A percentile compares a stretch with the other conserved stretches of the same genome.
These are phyloP conservation scores for Chiua virens DNA, from an alignment of 768 basidiomycete genomes.

Conservation along the genomic window DNA sequence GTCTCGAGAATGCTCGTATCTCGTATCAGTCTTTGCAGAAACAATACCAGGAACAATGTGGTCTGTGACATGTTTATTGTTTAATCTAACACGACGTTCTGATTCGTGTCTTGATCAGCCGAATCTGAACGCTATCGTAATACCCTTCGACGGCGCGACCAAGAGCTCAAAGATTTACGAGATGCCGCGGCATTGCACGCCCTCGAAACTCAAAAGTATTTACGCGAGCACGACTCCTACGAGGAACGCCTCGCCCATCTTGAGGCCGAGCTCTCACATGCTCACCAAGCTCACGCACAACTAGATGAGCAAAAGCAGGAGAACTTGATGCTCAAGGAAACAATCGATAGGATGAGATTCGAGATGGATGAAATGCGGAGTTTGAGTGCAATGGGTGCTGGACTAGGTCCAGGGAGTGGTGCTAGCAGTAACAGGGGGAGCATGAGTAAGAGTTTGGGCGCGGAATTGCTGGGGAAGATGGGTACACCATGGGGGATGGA, in stretches of 20 bases:
- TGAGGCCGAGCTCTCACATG: slow-evolving; percentile 68
- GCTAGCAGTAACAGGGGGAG: slow-evolving; percentile 52
- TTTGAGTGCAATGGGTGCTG: slow-evolving; percentile 35
- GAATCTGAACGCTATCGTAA: slow-evolving; percentile 79
- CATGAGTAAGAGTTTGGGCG: slow-evolving; percentile 73
- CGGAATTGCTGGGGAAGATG: slow-evolving; percentile 68
- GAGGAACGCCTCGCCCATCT: slow-evolving; percentile 70
- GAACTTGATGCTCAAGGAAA: slow-evolving; percentile 91
- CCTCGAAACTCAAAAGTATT: slow-evolving; percentile 65
- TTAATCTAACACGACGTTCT: background rate
- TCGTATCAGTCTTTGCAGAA: slow-evolving; percentile 78
- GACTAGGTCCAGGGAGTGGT: slow-evolving; percentile 41
- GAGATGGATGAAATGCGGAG: slow-evolving; percentile 91
- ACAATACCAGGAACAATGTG: slow-evolving; percentile 87
- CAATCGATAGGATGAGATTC: slow-evolving; percentile 90
- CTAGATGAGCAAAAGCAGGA: slow-evolving; percentile 94
- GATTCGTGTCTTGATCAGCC: slow-evolving; percentile 37
- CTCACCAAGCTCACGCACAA: slow-evolving; percentile 68
- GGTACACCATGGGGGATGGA: slow-evolving; percentile 44
- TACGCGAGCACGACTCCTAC: slow-evolving; percentile 64
- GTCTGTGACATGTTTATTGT: slow-evolving; percentile 42
- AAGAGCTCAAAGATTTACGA: slow-evolving; percentile 62
- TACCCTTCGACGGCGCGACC: slow-evolving; percentile 71
- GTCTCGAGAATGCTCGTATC: slow-evolving; percentile 68
- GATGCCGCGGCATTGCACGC: slow-evolving; percentile 61